Percentiles rank a stretch among this genome's conserved stretches.
These are phyloP conservation scores for Apiotrichum montevideense DNA, from an alignment of 1,284 basidiomycete species.

Conservation along the genomic window DNA sequence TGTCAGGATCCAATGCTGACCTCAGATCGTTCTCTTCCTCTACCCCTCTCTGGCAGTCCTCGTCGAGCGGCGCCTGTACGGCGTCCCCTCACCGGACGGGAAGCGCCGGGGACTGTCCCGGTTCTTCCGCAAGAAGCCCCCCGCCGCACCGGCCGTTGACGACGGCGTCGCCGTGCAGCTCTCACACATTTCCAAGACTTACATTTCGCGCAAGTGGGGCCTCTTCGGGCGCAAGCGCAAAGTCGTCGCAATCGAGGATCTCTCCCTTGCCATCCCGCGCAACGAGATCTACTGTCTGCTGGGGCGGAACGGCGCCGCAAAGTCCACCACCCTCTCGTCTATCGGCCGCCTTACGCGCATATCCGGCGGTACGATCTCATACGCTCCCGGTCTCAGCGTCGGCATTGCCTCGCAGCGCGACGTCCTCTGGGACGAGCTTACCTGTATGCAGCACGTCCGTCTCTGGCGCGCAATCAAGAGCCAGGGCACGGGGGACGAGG, in stretches of 20 bases:
- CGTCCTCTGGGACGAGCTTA: conserved; percentile 69
- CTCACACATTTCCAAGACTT: conserved; percentile 23
- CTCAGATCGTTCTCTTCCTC: conserved; percentile 55
- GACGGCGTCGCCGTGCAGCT: conserved; percentile 21
- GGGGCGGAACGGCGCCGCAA: conserved; percentile 64
- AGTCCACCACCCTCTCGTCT: conserved; percentile 65
- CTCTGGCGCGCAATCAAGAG: conserved; percentile 67
- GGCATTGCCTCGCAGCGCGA: conserved; percentile 78
- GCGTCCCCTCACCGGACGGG: conserved; percentile 38
- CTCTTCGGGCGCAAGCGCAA: conserved; percentile 39
- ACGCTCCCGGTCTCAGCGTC: conserved; percentile 50
- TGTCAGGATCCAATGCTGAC: too few relatives aligned
- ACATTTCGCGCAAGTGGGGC: conserved; percentile 20
- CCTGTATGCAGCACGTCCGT: conserved; percentile 63
- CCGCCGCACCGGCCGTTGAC: background rate
- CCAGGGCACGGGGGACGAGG: conserved; percentile 17
- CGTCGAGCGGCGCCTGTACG: conserved; percentile 59
- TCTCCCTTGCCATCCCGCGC: conserved; percentile 61
- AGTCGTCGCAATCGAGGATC: conserved; percentile 59
- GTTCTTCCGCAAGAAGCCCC: too few relatives aligned
- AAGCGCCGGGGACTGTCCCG: too few relatives aligned
- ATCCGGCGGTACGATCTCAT: conserved; percentile 59
- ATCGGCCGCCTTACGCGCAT: conserved; percentile 59
- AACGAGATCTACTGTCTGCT: conserved; percentile 67
- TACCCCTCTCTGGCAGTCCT: conserved; percentile 61